phyloP scores from a whole-genome alignment of 2,329 filamentous ascomycete species.

The Didymella arachidicola region DNA sequence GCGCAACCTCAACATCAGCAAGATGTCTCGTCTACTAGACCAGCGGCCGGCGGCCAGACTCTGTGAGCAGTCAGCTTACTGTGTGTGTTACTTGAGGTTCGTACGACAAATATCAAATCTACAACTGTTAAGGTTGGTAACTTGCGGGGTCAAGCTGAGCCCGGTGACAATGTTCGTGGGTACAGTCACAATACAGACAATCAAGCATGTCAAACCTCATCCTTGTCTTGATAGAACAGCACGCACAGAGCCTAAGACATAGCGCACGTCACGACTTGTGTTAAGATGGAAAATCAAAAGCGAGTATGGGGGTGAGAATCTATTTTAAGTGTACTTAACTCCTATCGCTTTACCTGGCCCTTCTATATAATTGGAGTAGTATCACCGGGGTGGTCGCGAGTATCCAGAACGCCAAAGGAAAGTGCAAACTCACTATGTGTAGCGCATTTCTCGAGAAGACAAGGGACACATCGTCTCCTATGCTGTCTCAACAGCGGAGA shows the following conservation, averaged over 20 bases:
- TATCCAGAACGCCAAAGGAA: background rate
- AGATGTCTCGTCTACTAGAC: no score
- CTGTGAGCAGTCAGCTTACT: conserved; percentile 11
- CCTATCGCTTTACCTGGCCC: background rate
- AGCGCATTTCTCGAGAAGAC: background rate
- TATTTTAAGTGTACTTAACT: background rate
- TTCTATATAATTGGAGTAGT: background rate
- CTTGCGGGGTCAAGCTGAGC: background rate
- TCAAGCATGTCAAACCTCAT: background rate
- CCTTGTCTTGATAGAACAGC: background rate
- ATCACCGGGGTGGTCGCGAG: background rate
- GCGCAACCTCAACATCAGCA: no score
- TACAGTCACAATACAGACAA: background rate
- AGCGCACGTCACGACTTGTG: background rate
- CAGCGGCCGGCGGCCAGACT: background rate
- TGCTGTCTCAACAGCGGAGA: conserved; percentile 5
- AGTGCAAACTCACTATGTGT: background rate
- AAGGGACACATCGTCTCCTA: background rate
- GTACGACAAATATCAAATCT: background rate
- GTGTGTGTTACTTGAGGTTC: background rate
- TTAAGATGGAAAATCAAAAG: background rate
- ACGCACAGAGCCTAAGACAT: background rate
- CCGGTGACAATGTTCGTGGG: background rate
- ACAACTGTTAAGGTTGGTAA: background rate
- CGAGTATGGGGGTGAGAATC: background rate